These are phyloP conservation scores for Triticum monococcum DNA, from an alignment of 176 grass and related monocot species.

Conservation along the genomic window DNA sequence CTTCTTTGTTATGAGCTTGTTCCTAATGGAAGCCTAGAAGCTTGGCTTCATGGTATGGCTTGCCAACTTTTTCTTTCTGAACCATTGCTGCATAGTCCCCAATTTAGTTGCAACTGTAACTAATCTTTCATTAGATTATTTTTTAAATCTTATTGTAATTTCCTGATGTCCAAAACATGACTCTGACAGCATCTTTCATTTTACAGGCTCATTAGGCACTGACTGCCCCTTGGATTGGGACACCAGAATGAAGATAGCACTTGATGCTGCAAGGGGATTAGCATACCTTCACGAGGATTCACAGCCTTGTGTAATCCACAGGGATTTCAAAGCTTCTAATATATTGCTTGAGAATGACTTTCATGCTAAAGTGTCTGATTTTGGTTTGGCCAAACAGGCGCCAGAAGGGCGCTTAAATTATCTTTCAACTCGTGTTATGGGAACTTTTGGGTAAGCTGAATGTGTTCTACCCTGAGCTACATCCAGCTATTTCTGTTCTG, in stretches of 20 bases:
- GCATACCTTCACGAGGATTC: constrained; percentile 98
- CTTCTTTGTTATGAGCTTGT: constrained; percentile 98
- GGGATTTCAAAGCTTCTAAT: constrained; percentile 99
- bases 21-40: constrained; percentile 95
- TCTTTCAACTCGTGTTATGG: constrained; percentile 99
- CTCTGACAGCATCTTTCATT: constrained; percentile 21
- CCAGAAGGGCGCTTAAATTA: constrained; percentile 88
- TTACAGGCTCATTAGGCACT: constrained; percentile 70
- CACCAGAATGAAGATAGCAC: constrained; percentile 94
- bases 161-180: constrained; percentile 6
- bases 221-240: constrained; percentile 96
- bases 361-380: constrained; percentile 98
- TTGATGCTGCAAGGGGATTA: constrained; percentile 97
- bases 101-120: constrained; percentile 10
- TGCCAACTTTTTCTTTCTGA: constrained; percentile 21
- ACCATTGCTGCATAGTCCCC: neutral
- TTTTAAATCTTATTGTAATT: constrained; percentile 5
- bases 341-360: constrained; percentile 98
- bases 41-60: constrained; percentile 94
- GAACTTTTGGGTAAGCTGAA: constrained; percentile 88
- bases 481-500: constrained; percentile 5
- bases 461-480: constrained; percentile 2
- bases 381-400: constrained; percentile 96
- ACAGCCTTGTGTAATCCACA: constrained; percentile 97
- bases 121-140: constrained; percentile 4